These are phyloP conservation scores for Agaricus blazei DNA, from an alignment of 768 basidiomycete genomes.

Conservation along the genomic window DNA sequence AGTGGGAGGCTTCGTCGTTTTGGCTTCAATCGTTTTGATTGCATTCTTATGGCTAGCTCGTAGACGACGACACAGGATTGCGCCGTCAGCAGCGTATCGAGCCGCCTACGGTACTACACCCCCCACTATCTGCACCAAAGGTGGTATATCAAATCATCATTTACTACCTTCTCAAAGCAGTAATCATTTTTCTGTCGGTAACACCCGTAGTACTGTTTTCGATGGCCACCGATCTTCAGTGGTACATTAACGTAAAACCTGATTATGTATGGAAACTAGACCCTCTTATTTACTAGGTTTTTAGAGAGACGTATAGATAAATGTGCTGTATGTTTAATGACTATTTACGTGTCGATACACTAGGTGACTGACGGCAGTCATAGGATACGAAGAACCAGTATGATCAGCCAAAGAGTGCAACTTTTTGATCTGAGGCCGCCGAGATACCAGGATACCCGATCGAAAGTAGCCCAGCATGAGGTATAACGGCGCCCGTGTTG, in stretches of 20 bases:
- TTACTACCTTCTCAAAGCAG: neutral
- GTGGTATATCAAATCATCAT: neutral
- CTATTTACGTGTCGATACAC: slow-evolving; percentile 37
- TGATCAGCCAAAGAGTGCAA: slow-evolving; percentile 60
- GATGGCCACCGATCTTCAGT: no score
- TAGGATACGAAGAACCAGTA: slow-evolving; percentile 27
- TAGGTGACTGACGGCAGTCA: slow-evolving; percentile 61
- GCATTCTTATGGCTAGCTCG: slow-evolving; percentile 15
- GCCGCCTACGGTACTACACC: slow-evolving; percentile 13
- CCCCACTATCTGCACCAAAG: neutral
- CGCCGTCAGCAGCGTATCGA: slow-evolving; percentile 20
- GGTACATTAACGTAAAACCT: no score
- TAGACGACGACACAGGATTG: slow-evolving; percentile 17
- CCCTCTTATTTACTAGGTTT: no score
- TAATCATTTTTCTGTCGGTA: slow-evolving; percentile 1
- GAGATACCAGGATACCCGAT: slow-evolving; percentile 45
- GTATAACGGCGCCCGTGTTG: slow-evolving; percentile 50
- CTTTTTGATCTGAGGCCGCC: slow-evolving; percentile 51
- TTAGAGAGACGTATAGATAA: no score
- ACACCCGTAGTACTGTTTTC: neutral
- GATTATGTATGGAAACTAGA: no score
- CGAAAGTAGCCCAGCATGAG: slow-evolving; percentile 50
- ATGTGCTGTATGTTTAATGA: no score
- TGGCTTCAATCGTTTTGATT: slow-evolving; percentile 20
- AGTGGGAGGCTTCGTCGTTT: slow-evolving; percentile 33